Base-by-base conservation (phyloP, 2,329 filamentous ascomycete genomes). In the Aspergillus aculeatus region DNA sequence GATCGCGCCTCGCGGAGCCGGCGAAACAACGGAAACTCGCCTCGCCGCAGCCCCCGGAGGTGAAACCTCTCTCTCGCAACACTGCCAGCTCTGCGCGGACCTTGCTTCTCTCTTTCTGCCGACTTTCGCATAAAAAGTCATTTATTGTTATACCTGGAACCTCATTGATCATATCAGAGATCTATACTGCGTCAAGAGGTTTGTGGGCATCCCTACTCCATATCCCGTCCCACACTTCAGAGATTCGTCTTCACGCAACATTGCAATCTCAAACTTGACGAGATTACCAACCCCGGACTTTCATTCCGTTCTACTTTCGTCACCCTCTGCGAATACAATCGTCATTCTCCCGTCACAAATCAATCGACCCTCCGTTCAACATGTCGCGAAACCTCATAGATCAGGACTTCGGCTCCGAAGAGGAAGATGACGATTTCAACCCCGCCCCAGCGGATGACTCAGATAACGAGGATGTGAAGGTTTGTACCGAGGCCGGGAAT, bases 351-450 rank as follows among this genome's bases (percentile, higher is more conserved):
- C 21, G 10, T 26, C 38, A 23, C 23, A 23, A 23, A 24, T 21
- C 21, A 44, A 41, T n/a, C 21, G 35, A 21, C 26, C 21, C 19
- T 21, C 19, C 31, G 16, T 32, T 11, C 62, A 67, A 61, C 56
- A 74, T 75, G 70, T 74, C 76, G 70, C 76, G 77, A 48, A 78
- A 79, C 60, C 74, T 83, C 64, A 66, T 81, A 21, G 78, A 82
- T 66, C 77, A 82, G 51, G 78, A 83, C 63, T 83, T 83, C 59
- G 81, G 79, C 31, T 83, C 82, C 56, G 83, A 84, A 58, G 89
- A 90, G 49, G 91, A 95, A 54, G 92, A 96, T 68, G 88, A 90
- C 62, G 89, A 94, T 74, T 96, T 97, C 83, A 96, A 96, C 75
- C 93, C 92, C 54, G 86, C 84, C 52, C 88, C 89, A 21, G 89